Base-by-base conservation (phyloP, 1,139 yeast genomes). In the Arxiozyma telluris region DNA sequence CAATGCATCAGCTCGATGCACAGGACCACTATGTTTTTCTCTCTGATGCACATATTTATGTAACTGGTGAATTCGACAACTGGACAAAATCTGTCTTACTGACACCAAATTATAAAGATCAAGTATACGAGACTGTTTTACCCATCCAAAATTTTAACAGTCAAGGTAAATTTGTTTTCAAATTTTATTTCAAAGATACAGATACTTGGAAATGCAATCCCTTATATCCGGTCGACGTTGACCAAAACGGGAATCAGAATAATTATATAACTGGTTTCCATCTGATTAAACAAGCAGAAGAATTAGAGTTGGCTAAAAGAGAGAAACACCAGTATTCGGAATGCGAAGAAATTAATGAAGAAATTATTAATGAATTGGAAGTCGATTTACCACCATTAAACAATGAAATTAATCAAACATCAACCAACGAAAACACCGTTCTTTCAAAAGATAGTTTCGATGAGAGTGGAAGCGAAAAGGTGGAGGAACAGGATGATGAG, bases 21-120 rank as follows among this genome's bases (percentile, higher is more conserved):
- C 20, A 20, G 21, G 15, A 27, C 8, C n/a, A 34, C 4, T 46
- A 46, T 34, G 18, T 34, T 34, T 27, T 34, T 34, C 25, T 18
- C 11, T 27, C 38, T 7, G 38, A 46, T 21, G 48, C 48, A 20
- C 81, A 81, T 49, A 93, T 87, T 54, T 74, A 80, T 58, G 82
- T 87, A 56, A 84, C 93, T 34, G 96, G 95, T 58, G 77, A 84
- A 50, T 86, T 87, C 69, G 93, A 86, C 68, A 73, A 82, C 62
- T 87, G 96, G 96, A 67, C 79, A 47, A 78, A 83, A 59, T 69
- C 81, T 0, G 73, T 79, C 54, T 80, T 80, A 44, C 73, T 86
- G 58, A 81, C 82, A 50, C 80, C 83, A 65, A 80, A 80, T 59
- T 68, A 79, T 2, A 79, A 77, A 60, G 90, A 78, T 59, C 90